Evolutionary conservation across 495 filamentous ascomycete genomes (phyloP).

Genomic region (Aspergillus incahuasiensis): DNA sequence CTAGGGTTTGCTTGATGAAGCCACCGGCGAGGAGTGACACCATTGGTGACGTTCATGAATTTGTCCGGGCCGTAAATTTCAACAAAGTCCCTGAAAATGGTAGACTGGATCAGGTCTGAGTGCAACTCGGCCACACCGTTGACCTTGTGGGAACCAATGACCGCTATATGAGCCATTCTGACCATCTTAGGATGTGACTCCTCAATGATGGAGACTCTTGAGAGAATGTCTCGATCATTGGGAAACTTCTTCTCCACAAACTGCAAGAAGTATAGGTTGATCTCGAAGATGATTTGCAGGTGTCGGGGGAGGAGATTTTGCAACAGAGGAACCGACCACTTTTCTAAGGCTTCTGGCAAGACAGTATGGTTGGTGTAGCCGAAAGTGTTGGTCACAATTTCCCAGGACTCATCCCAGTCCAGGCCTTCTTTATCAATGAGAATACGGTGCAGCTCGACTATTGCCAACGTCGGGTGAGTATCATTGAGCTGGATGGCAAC

Average conservation of each 20-base stretch:
- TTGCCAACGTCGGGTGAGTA: constrained; percentile 92
- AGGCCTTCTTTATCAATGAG: constrained; percentile 84
- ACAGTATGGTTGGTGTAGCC: constrained; percentile 99
- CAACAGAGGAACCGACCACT: constrained; percentile 92
- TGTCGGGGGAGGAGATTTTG: constrained; percentile 92
- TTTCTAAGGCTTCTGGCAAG: constrained; percentile 93
- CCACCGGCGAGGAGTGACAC: constrained; percentile 92
- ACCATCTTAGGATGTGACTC: constrained; percentile 98
- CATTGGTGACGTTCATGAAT: constrained; percentile 98
- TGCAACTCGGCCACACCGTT: constrained; percentile 97
- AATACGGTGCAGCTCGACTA: constrained; percentile 93
- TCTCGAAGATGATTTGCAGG: constrained; percentile 97
- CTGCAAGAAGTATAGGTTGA: constrained; percentile 93
- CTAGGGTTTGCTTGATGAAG: constrained; percentile 95
- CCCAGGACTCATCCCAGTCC: constrained; percentile 92
- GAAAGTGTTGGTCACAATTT: constrained; percentile 71
- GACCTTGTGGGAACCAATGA: constrained; percentile 98
- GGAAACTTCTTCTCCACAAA: constrained; percentile 84
- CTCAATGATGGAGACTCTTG: constrained; percentile 90
- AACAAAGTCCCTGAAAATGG: constrained; percentile 99
- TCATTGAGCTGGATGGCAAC: constrained; percentile 98
- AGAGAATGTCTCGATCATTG: constrained; percentile 77
- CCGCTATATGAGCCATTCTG: constrained; percentile 90
- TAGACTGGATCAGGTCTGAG: constrained; percentile 93
- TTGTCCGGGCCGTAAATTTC: constrained; percentile 89